phyloP scores from a whole-genome alignment of 768 basidiomycete species.

The Agrocybe chaxingu region DNA sequence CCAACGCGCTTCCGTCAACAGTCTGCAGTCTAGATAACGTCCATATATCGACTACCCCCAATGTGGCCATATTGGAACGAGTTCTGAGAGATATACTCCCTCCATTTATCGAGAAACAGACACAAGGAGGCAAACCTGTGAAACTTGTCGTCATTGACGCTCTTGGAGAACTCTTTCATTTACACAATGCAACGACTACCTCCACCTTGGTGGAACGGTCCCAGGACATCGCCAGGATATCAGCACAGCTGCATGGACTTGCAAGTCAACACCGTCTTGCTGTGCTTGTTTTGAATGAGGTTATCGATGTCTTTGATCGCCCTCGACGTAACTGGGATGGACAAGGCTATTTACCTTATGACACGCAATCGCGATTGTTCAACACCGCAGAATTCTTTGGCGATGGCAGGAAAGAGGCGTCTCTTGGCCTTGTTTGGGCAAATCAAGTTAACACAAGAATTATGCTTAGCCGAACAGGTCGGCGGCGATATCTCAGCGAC shows the following conservation, averaged over 20 bases:
- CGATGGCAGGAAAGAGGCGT: conserved; percentile 71
- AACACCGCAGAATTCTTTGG: conserved; percentile 57
- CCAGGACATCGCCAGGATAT: conserved; percentile 62
- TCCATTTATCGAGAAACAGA: conserved; percentile 36
- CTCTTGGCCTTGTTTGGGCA: conserved; percentile 88
- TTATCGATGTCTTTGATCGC: conserved; percentile 69
- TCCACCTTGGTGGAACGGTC: conserved; percentile 71
- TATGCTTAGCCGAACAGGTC: conserved; percentile 74
- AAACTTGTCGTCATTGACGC: conserved; percentile 86
- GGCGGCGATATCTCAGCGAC: conserved; percentile 54
- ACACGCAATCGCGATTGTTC: conserved; percentile 76
- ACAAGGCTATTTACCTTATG: conserved; percentile 52
- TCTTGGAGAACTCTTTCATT: conserved; percentile 81
- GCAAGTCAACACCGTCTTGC: conserved; percentile 64
- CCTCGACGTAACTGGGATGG: conserved; percentile 18
- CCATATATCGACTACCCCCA: conserved; percentile 57
- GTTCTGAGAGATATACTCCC: conserved; percentile 57
- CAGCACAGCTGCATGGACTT: conserved; percentile 66
- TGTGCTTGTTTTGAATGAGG: conserved; percentile 86
- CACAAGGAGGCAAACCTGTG: conserved; percentile 49
- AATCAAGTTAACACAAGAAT: conserved; percentile 87
- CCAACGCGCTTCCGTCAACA: conserved; percentile 42
- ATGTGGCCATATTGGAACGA: conserved; percentile 50
- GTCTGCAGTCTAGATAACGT: conserved; percentile 51
- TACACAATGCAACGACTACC: conserved; percentile 54